Base-by-base conservation (phyloP, 306 rosid species). In the Dryas alaskensis region DNA sequence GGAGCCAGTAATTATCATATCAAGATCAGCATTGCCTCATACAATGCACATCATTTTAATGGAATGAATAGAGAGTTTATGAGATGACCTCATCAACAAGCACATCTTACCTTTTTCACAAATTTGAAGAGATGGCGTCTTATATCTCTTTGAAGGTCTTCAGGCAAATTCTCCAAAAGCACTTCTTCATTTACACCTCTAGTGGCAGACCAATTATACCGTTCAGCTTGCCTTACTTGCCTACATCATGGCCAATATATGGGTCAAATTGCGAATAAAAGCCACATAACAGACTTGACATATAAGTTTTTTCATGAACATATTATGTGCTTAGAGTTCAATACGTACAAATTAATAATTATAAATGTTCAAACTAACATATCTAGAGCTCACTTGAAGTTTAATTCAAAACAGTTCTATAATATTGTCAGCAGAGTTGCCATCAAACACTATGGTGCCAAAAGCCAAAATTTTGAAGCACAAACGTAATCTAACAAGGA, bases 181-280 rank as follows among this genome's bases (percentile, higher is more conserved):
- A 59, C 44, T 88, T 89, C 96, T 84, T 92, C 97, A 85, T 92
- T 89, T 77, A 89, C 97, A 4, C 97, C 97, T 74, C 96, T 85
- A 42, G 97, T 92, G 37, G 97, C 92, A 25, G 90, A 92, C 97
- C 93, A 92, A 44, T 67, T 85, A 67, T 83, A 92, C 42, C 93
- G 86, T 81, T 92, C 97, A 1, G 93, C 97, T 61, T 79, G 81
- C 67, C 85, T 79, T 52, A 92, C 93, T 88, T 79, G 84, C 92
- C 97, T 92, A 75, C 67, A 74, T 60, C 11, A 72, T 19, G 49
- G 60, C 58, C 62, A 69, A 67, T 19, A 17, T 46, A 39, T 60
- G 49, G 9, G 53, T 25, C 51, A 47, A 25, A 55, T 55, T 55
- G 37, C 61, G 8, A 4, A 55, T 5, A 10, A 17, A 8, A 17